These are phyloP conservation scores for Hanseniaspora pseudoguilliermondii DNA, from an alignment of 805 yeast genomes.

Conservation along the genomic window DNA sequence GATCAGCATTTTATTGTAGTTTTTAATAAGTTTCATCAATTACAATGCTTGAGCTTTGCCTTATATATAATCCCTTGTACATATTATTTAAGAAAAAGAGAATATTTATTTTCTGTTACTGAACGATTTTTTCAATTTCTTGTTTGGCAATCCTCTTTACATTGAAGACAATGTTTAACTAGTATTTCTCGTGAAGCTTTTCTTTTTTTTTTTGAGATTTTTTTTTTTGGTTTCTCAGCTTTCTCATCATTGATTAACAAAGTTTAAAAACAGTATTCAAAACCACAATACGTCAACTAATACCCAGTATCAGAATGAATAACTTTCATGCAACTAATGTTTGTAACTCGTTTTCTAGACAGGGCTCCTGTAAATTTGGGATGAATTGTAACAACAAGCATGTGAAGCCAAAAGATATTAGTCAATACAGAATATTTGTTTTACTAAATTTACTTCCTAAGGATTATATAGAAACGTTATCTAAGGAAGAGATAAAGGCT, in stretches of 20 bases:
- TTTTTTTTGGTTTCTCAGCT: too few species aligned
- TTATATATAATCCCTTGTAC: not conserved
- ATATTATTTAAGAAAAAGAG: not conserved
- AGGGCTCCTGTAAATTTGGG: conserved; percentile 92
- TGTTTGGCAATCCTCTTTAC: too few species aligned
- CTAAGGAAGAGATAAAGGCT: conserved; percentile 36
- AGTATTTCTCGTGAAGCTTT: too few species aligned
- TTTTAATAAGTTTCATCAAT: too few species aligned
- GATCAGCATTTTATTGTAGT: too few species aligned
- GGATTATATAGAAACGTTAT: not conserved
- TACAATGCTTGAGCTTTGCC: too few species aligned
- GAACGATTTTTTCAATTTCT: too few species aligned
- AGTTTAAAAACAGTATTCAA: not conserved
- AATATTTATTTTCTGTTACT: conserved; percentile 15
- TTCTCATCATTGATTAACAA: too few species aligned
- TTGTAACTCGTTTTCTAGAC: conserved; percentile 58
- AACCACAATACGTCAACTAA: not conserved
- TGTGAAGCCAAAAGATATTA: conserved; percentile 40
- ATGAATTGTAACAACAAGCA: conserved; percentile 71
- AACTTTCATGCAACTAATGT: not conserved
- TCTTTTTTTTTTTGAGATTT: too few species aligned
- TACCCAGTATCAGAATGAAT: conserved; percentile 4
- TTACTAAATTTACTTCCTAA: conserved; percentile 6
- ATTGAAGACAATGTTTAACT: too few species aligned
- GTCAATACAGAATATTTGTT: conserved; percentile 4